Evolutionary conservation across 345 rosid species (phyloP), one percentile per base, ranked within the genome.

Genomic region (Euclidium syriacum): DNA sequence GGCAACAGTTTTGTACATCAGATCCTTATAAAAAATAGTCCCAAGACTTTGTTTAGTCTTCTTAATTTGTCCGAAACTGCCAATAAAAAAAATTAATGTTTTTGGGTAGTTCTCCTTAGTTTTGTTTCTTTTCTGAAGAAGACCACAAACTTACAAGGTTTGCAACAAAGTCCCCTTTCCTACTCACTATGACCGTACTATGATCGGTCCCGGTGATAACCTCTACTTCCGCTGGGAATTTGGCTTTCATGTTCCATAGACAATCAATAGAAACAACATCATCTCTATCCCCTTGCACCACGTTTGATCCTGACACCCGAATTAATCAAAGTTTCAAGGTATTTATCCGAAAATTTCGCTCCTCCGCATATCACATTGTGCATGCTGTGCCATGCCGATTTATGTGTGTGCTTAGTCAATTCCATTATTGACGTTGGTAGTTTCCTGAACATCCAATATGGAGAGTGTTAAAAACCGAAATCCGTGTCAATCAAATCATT

Each of bases 291-390:
- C 96, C 91, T 54, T 91, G 98, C 19, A 86, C 32, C 20, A 83
- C 66, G 52, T 60, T n/a, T 70, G n/a, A 87, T 6, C 52, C 58
- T 77, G n/a, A 70, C 81, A 38, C 56, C 26, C 1, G 71, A 62
- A 14, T 62, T 49, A 2, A 49, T 58, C 75, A 81, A 62, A 10
- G 49, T 72, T 61, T 78, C 73, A 42, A 87, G 64, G 49, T 74
- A 77, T 3, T 73, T 79, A 47, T 83, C 91, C 52, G 71, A 44
- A 12, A 63, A 79, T 70, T 79, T 90, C 0, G 81, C 83, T 58
- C 91, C 95, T 23, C 94, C 89, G 39, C 87, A 90, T 58, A 87
- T 63, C 54, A 85, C 89, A 67, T 87, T 91, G 51, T 87, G 94
- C 94, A 85, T 79, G 22, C 80, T 77, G 24, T 84, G 89, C 91